Conservation (phyloP, 2,329 filamentous ascomycete species). For the Orbilia oligospora region DNA sequence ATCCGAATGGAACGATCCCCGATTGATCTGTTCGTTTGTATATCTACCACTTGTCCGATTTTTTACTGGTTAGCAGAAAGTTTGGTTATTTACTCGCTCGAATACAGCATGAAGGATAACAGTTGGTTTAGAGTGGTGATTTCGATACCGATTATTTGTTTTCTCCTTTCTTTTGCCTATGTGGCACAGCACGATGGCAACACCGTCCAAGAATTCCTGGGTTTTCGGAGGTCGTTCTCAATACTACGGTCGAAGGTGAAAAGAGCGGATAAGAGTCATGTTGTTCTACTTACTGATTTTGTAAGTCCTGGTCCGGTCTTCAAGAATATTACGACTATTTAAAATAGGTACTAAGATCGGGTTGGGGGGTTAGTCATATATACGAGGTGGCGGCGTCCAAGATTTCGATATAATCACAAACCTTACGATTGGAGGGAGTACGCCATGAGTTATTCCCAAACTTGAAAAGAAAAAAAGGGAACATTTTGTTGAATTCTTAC, state of each 20-base stretch:
- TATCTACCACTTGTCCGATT: too few species aligned
- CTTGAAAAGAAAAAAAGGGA: background rate
- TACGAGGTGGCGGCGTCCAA: too few species aligned
- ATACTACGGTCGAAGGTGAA: background rate
- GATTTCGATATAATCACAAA: conserved; percentile 4
- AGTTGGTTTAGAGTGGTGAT: background rate
- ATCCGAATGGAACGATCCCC: too few species aligned
- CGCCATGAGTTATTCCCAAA: background rate
- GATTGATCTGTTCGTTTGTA: too few species aligned
- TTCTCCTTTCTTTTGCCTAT: conserved; percentile 26
- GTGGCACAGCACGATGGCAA: conserved; percentile 17
- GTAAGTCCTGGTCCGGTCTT: background rate
- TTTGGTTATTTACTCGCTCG: too few species aligned
- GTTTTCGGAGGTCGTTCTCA: background rate
- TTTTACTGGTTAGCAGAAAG: too few species aligned
- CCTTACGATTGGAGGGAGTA: conserved; percentile 3
- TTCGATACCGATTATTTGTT: background rate
- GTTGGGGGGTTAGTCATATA: conserved; percentile 7
- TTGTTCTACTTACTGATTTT: conserved; percentile 11
- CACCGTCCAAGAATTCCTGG: background rate
- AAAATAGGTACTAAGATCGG: background rate
- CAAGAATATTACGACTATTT: too few species aligned
- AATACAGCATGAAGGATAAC: background rate
- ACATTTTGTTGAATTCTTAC: background rate
- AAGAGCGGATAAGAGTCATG: conserved; percentile 8